These are phyloP conservation scores for Adenanthera pavonina DNA, from an alignment of 306 rosid species.

Conservation along the genomic window DNA sequence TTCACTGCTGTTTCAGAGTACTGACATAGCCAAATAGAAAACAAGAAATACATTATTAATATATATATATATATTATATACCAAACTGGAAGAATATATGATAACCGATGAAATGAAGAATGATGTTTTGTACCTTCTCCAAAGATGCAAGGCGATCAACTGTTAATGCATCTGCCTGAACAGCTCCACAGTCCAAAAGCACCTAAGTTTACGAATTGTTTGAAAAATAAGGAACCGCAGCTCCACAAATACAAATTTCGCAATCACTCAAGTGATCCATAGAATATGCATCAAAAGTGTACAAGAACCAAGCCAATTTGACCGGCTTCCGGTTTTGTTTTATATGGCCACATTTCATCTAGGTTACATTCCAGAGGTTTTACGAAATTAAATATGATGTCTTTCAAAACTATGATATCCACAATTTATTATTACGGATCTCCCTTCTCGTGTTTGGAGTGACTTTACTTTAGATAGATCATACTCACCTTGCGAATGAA, in stretches of 20 bases:
- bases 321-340: not conserved
- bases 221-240: not conserved
- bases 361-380: not conserved
- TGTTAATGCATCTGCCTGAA: conserved; percentile 95
- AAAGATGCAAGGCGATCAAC: conserved; percentile 97
- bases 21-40: conserved; percentile 48
- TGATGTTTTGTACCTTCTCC: conserved; percentile 66
- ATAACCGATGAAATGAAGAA: conserved; percentile 17
- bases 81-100: not conserved
- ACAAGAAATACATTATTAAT: not conserved
- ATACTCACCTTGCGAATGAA: conserved; percentile 79
- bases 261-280: conserved; percentile 9
- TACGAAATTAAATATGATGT: conserved; percentile 4
- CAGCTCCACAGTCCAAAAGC: conserved; percentile 95
- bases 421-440: not conserved
- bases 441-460: not conserved
- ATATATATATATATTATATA: not conserved
- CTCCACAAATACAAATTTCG: conserved; percentile 20
- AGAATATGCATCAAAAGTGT: not conserved
- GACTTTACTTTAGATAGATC: not conserved
- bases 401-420: conserved; percentile 13
- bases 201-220: conserved; percentile 54
- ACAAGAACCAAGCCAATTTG: not conserved
- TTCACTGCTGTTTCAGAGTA: conserved; percentile 90
- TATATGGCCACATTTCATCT: not conserved